Percentiles rank a stretch among this genome's conserved stretches.
Conservation (phyloP, 202 grass and related monocot species). For the Brachypodium distachyon region DNA sequence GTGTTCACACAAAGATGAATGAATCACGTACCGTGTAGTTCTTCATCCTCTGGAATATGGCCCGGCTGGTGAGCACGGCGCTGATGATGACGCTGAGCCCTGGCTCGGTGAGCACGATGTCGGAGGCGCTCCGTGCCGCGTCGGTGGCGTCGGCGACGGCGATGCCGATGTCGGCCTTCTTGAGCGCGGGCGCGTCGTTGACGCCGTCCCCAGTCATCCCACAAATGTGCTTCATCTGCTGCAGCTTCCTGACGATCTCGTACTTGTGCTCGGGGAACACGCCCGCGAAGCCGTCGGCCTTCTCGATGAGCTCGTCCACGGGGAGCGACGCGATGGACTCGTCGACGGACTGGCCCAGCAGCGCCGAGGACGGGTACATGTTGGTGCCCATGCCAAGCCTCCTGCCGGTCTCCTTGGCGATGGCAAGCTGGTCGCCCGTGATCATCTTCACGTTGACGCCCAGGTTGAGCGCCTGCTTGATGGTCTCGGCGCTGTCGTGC, state of each 20-base stretch:
- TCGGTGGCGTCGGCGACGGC: slow-evolving; percentile 89
- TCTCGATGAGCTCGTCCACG: slow-evolving; percentile 72
- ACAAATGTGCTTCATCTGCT: slow-evolving; percentile 94
- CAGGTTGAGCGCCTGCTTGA: slow-evolving; percentile 64
- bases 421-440: slow-evolving; percentile 90
- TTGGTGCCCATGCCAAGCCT: slow-evolving; percentile 97
- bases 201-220: slow-evolving; percentile 98
- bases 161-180: slow-evolving; percentile 95
- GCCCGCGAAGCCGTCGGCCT: slow-evolving; percentile 89
- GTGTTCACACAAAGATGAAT: too few relatives aligned
- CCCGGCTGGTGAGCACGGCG: slow-evolving; percentile 85
- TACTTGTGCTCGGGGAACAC: slow-evolving; percentile 98
- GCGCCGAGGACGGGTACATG: slow-evolving; percentile 87
- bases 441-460: slow-evolving; percentile 99
- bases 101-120: slow-evolving; percentile 85
- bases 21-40: slow-evolving; percentile 86
- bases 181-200: slow-evolving; percentile 88
- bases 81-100: slow-evolving; percentile 97
- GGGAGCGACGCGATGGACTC: slow-evolving; percentile 50
- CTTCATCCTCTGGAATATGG: slow-evolving; percentile 99
- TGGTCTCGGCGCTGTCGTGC: slow-evolving; percentile 95
- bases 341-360: slow-evolving; percentile 67
- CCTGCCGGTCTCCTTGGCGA: slow-evolving; percentile 93
- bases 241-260: slow-evolving; percentile 87
- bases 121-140: slow-evolving; percentile 73